Conservation (phyloP, 225 moss, liverwort and hornwort genomes). For the Ulota crispa region DNA sequence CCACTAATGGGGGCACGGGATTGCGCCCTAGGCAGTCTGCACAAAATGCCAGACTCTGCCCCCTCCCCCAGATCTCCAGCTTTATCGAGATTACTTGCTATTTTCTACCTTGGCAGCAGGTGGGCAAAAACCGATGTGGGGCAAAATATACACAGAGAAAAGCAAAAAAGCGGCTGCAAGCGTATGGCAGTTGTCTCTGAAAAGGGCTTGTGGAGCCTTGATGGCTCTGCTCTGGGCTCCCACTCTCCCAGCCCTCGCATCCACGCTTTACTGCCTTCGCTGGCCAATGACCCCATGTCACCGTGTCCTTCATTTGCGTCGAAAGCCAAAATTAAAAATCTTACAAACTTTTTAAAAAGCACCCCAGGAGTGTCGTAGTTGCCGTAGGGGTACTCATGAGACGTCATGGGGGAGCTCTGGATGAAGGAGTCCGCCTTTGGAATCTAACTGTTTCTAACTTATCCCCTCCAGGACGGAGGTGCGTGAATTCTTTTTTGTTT, state of each 20-base stretch:
- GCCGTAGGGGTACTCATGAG: constrained; percentile 29
- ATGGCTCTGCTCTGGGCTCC: constrained; percentile 2
- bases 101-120: neutral
- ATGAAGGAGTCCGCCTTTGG: neutral
- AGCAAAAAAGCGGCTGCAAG: constrained; percentile 4
- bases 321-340: neutral
- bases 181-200: constrained; percentile 8
- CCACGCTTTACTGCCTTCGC: constrained; percentile 6
- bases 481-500: neutral
- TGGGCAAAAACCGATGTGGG: neutral
- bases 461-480: neutral
- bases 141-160: neutral
- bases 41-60: neutral
- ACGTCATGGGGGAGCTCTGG: constrained; percentile 20
- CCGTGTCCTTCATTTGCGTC: neutral
- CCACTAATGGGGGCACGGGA: constrained; percentile 35
- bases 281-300: neutral
- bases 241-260: neutral
- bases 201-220: neutral
- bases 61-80: constrained; percentile 13
- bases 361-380: neutral
- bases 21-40: constrained; percentile 24
- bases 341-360: too few relatives aligned
- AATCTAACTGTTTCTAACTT: constrained; percentile 30
- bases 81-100: neutral